Percentiles rank a stretch among this genome's conserved stretches.
Evolutionary conservation across 306 rosid species (phyloP).

Genomic region (Vachellia collinsii): DNA sequence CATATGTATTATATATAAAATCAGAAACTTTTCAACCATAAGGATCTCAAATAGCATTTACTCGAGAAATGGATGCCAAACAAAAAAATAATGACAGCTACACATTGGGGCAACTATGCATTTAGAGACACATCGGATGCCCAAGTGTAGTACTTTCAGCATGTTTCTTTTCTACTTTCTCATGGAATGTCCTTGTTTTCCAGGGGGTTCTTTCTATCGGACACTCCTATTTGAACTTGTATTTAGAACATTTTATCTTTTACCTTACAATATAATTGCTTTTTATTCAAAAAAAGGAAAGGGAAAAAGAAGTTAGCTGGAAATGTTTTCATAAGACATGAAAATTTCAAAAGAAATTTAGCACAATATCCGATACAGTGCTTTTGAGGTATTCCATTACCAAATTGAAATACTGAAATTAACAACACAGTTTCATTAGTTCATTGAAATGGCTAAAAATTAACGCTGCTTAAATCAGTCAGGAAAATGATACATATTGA

Average conservation of each 20-base stretch:
- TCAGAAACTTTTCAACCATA: constrained; percentile 20
- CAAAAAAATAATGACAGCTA: not conserved
- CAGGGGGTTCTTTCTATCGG: too few species aligned
- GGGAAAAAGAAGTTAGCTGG: not conserved
- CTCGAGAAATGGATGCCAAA: constrained; percentile 1
- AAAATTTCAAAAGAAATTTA: not conserved
- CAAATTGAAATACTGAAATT: constrained; percentile 5
- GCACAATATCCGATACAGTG: not conserved
- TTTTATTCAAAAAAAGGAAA: too few species aligned
- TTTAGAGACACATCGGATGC: not conserved
- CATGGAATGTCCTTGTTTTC: too few species aligned
- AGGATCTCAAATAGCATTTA: constrained; percentile 11
- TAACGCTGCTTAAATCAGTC: not conserved
- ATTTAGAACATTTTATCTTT: too few species aligned
- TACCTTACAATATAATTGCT: too few species aligned
- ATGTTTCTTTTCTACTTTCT: too few species aligned
- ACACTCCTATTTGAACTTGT: too few species aligned
- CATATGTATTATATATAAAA: not conserved
- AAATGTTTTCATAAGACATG: not conserved
- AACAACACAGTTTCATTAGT: not conserved
- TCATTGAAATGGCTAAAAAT: not conserved
- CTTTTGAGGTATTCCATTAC: not conserved
- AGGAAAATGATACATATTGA: not conserved
- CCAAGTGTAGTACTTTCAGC: not conserved
- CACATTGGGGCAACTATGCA: not conserved